Conservation (phyloP, 805 yeast genomes). For the Pichia manshurica region DNA sequence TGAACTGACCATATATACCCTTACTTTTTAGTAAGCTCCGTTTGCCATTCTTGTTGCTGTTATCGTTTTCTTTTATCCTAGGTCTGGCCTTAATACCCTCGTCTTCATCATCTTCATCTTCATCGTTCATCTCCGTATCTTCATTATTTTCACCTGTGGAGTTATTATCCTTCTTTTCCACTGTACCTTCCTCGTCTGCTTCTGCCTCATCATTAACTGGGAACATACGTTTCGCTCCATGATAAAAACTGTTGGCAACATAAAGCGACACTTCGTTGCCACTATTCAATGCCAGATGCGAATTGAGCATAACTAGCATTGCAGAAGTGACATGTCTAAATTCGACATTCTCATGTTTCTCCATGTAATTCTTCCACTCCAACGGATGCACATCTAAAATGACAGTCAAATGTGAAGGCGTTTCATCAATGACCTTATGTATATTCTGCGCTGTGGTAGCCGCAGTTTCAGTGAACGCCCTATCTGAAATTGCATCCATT, state of each 20-base stretch:
- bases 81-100: conserved; percentile 6
- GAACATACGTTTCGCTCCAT: conserved; percentile 63
- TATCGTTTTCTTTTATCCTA: background rate
- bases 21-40: conserved; percentile 34
- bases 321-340: conserved; percentile 58
- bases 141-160: conserved; percentile 2
- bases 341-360: conserved; percentile 35
- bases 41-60: conserved; percentile 3
- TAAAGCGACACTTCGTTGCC: conserved; percentile 80
- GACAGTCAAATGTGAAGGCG: conserved; percentile 75
- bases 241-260: conserved; percentile 54
- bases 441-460: conserved; percentile 13
- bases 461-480: conserved; percentile 36
- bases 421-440: conserved; percentile 44
- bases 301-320: conserved; percentile 71
- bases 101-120: conserved; percentile 3
- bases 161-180: background rate
- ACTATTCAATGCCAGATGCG: conserved; percentile 80
- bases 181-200: background rate
- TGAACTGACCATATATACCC: conserved; percentile 82
- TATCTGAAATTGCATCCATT: conserved; percentile 68
- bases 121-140: background rate
- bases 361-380: conserved; percentile 48
- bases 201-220: conserved; percentile 36
- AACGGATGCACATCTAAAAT: conserved; percentile 72